Evolutionary conservation across 2,329 filamentous ascomycete genomes (phyloP).

Genomic region (Penicillium vulpinum): DNA sequence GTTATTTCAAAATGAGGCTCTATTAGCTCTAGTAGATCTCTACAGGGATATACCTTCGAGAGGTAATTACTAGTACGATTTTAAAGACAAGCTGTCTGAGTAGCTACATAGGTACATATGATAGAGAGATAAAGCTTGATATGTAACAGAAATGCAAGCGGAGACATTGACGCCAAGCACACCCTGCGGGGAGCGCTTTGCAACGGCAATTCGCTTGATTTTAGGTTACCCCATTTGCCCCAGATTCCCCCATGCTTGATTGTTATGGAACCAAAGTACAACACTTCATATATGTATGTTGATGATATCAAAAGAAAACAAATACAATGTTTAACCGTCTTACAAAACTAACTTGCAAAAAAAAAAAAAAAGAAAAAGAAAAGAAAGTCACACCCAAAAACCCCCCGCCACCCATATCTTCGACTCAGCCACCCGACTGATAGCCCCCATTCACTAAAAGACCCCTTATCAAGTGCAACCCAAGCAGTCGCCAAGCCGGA

Average conservation of each 20-base stretch:
- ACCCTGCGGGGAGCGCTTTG: not conserved
- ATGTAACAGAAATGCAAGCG: constrained; percentile 8
- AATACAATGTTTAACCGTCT: no score
- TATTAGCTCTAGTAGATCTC: no score
- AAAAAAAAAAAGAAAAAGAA: not conserved
- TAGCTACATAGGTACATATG: no score
- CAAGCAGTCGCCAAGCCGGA: not conserved
- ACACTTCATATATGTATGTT: no score
- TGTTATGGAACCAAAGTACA: no score
- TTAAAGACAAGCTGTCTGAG: no score
- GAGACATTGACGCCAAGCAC: constrained; percentile 6
- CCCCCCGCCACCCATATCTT: not conserved
- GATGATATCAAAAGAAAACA: no score
- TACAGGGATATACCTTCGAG: not conserved
- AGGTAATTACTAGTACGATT: not conserved
- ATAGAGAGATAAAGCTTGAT: not conserved
- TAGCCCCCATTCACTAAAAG: not conserved
- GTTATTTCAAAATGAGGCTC: not conserved
- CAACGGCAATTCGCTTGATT: not conserved
- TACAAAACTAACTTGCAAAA: no score
- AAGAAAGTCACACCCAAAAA: not conserved
- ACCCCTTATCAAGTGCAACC: not conserved
- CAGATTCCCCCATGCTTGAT: not conserved
- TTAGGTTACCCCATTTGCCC: constrained; percentile 1
- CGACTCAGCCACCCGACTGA: not conserved